Percentiles rank a stretch among this genome's conserved stretches.
Evolutionary conservation across 2,329 filamentous ascomycete genomes (phyloP).

Genomic region (Curvularia eragrostidis): DNA sequence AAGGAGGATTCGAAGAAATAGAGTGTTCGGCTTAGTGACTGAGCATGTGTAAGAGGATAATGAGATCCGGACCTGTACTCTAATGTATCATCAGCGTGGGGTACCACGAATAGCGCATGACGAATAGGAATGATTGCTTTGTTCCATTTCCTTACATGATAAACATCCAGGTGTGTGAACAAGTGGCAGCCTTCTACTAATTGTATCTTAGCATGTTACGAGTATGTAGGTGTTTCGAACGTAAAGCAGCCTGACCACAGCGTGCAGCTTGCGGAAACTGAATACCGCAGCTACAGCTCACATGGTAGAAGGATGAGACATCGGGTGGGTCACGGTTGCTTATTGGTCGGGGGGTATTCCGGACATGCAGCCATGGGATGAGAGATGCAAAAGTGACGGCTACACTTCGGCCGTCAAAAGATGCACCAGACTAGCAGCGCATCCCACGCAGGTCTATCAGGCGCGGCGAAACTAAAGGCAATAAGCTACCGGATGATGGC

Average conservation of each 20-base stretch:
- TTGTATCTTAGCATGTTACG: not conserved
- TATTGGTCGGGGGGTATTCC: not conserved
- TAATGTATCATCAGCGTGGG: slow-evolving; percentile 18
- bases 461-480: not conserved
- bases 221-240: not conserved
- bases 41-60: not conserved
- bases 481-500: not conserved
- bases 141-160: not conserved
- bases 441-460: not conserved
- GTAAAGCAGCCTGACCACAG: not conserved
- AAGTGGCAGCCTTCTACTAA: not conserved
- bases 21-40: not conserved
- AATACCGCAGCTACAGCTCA: not conserved
- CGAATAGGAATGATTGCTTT: not conserved
- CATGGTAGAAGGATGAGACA: not conserved
- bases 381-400: not conserved
- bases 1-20: slow-evolving; percentile 48
- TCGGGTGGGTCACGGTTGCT: not conserved
- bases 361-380: not conserved
- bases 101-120: not conserved
- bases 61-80: slow-evolving; percentile 11
- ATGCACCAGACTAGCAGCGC: not conserved
- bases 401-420: not conserved
- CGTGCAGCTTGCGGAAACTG: not conserved
- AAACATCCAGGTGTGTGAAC: not conserved